Base-by-base conservation (phyloP, 768 basidiomycete genomes). In the Tylopilus intermedius region DNA sequence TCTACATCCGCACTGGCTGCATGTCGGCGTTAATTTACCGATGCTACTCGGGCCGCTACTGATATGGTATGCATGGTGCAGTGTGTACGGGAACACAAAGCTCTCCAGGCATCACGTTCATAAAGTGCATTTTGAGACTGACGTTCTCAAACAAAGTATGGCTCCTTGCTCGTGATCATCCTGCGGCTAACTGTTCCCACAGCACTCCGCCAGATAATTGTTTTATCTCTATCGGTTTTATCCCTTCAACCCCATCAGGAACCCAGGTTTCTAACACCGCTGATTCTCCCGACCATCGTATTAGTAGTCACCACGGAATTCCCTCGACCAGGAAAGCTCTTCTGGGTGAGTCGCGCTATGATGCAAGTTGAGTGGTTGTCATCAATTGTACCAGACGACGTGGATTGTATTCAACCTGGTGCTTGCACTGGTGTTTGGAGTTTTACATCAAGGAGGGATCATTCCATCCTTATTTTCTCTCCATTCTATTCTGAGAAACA, bases 371-470 rank as follows among this genome's bases (percentile, higher is more conserved):
- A 1, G 44, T 4, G 7, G 15, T 43, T 39, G 8, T 48, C 18
- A 51, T 27, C 4, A 22, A 56, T 21, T 0, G 29, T 41, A 26
- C 15, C 33, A 74, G 73, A 43, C 50, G 4, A 51, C 57, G 5
- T 71, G 70, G 67, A 53, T 64, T 39, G 43, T 49, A 18, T 64
- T 63, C 18, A 75, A 75, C 38, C 1, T 58, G 11, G 45, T 54
- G 4, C 62, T 72, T 3, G 59, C 61, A 0, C n/a, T 67, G 5
- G 53, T 73, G 11, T 74, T 74, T 40, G 74, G 72, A 13, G 6
- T 74, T 42, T 50, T 73, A 29, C 73, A 74, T 32, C 73, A 74
- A 55, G 74, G 72, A 38, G 74, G 74, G 15, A 61, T 74, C n/a
- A 65, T 73, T n/a, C 74, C 67, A 5, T 74, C 73, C 24, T 63